These are phyloP conservation scores for Trametes polyzona DNA, from an alignment of 1,284 basidiomycete genomes.

Conservation along the genomic window DNA sequence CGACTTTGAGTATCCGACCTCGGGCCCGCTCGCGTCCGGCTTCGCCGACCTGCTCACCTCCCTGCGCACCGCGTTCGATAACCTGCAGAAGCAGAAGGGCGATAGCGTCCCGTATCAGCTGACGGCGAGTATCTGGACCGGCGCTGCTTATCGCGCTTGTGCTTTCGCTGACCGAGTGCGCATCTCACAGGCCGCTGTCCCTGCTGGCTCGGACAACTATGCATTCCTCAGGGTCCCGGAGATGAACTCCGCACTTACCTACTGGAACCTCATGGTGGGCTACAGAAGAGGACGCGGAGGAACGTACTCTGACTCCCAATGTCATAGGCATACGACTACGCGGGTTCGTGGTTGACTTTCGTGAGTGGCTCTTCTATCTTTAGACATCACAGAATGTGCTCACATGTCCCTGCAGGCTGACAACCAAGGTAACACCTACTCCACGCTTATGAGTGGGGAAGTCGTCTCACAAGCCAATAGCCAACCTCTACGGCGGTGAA, in stretches of 20 bases:
- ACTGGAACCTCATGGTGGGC: slow-evolving; percentile 93
- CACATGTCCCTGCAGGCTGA: slow-evolving; percentile 47
- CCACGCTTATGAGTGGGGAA: not conserved
- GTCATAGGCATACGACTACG: slow-evolving; percentile 74
- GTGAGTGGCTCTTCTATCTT: slow-evolving; percentile 27
- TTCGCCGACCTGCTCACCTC: slow-evolving; percentile 62
- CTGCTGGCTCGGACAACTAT: slow-evolving; percentile 74
- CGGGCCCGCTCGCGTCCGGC: slow-evolving; percentile 54
- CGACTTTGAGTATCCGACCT: slow-evolving; percentile 70
- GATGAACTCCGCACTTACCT: slow-evolving; percentile 77
- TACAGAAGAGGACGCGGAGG: too few species aligned
- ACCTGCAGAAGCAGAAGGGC: slow-evolving; percentile 56
- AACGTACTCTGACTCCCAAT: not conserved
- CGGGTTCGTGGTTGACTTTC: slow-evolving; percentile 68
- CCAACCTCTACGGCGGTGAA: slow-evolving; percentile 76
- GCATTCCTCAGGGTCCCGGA: slow-evolving; percentile 66
- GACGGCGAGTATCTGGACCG: slow-evolving; percentile 45
- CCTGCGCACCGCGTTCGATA: slow-evolving; percentile 58
- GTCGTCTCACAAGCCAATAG: slow-evolving; percentile 30
- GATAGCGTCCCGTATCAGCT: slow-evolving; percentile 63
- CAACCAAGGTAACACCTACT: slow-evolving; percentile 54
- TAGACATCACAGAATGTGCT: not conserved
- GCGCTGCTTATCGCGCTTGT: not conserved
- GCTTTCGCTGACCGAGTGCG: not conserved
- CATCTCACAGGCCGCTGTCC: slow-evolving; percentile 41